phyloP scores from a whole-genome alignment of 148 eudicot species.

The Silene conica region DNA sequence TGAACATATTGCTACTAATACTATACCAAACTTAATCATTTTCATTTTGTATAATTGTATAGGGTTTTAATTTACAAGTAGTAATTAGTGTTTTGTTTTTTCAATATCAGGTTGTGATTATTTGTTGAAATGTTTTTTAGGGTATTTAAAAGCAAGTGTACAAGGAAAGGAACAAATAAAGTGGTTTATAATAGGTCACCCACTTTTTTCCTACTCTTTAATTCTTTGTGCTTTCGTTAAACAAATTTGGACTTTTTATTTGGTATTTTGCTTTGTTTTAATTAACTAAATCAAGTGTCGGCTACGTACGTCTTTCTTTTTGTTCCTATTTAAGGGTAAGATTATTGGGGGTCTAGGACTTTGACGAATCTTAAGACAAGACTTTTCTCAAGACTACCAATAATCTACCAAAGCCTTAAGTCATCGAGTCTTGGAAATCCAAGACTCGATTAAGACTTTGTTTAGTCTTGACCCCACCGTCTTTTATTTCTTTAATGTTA shows the following conservation, averaged over 20 bases:
- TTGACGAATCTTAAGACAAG: no score
- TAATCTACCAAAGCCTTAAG: no score
- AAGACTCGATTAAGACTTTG: no score
- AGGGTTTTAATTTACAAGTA: not conserved
- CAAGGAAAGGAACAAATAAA: conserved; percentile 26
- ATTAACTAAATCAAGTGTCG: conserved; percentile 18
- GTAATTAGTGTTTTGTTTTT: not conserved
- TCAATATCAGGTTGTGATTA: not conserved
- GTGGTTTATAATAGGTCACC: conserved; percentile 29
- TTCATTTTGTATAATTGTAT: conserved; percentile 10
- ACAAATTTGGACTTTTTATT: conserved; percentile 18
- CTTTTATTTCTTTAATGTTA: no score
- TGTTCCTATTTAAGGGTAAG: conserved; percentile 11
- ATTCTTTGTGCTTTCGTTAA: conserved; percentile 11
- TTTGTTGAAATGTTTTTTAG: not conserved
- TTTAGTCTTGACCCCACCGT: no score
- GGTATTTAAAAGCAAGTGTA: conserved; percentile 20
- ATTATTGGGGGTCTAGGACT: no score
- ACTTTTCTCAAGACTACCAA: no score
- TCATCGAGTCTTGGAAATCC: no score
- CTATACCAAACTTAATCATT: conserved; percentile 4
- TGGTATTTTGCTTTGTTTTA: conserved; percentile 15
- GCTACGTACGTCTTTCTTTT: conserved; percentile 19
- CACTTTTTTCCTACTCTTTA: conserved; percentile 12
- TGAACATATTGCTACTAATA: conserved; percentile 18